A percentile compares a stretch with the other conserved stretches of the same genome.
Evolutionary conservation across 116 monocot genomes (phyloP).

Genomic region (Dioscorea cayenensis): DNA sequence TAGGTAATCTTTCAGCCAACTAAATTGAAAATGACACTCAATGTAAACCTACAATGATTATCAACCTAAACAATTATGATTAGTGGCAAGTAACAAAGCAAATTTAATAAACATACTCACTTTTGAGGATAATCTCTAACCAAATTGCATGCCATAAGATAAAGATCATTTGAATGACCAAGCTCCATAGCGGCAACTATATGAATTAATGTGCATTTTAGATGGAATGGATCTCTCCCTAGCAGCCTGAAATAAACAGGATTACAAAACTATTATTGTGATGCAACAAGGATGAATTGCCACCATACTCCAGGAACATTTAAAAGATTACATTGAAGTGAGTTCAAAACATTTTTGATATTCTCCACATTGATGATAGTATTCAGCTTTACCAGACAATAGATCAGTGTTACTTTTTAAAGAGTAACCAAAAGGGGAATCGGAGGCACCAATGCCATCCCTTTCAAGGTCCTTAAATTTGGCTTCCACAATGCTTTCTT

Average conservation of each 20-base stretch:
- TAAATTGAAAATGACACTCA: no score
- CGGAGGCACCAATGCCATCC: constrained; percentile 33
- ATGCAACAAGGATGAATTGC: not conserved
- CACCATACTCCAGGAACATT: constrained; percentile 4
- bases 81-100: not conserved
- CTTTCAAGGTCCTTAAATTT: constrained; percentile 79
- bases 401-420: constrained; percentile 78
- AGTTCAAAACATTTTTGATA: constrained; percentile 94
- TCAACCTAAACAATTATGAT: not conserved
- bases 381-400: constrained; percentile 88
- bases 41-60: no score
- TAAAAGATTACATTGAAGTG: constrained; percentile 66
- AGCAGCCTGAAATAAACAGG: constrained; percentile 41
- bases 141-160: constrained; percentile 78
- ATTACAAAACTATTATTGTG: not conserved
- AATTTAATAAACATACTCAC: constrained; percentile 34
- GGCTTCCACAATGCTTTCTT: constrained; percentile 70
- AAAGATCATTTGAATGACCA: constrained; percentile 88
- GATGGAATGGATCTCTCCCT: constrained; percentile 88
- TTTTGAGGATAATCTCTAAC: constrained; percentile 96
- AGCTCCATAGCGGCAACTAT: constrained; percentile 88
- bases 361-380: constrained; percentile 90
- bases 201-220: constrained; percentile 79
- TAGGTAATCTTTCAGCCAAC: no score
- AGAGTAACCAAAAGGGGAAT: constrained; percentile 31